phyloP scores from a whole-genome alignment of 768 basidiomycete genomes.

The Suillus sp. region DNA sequence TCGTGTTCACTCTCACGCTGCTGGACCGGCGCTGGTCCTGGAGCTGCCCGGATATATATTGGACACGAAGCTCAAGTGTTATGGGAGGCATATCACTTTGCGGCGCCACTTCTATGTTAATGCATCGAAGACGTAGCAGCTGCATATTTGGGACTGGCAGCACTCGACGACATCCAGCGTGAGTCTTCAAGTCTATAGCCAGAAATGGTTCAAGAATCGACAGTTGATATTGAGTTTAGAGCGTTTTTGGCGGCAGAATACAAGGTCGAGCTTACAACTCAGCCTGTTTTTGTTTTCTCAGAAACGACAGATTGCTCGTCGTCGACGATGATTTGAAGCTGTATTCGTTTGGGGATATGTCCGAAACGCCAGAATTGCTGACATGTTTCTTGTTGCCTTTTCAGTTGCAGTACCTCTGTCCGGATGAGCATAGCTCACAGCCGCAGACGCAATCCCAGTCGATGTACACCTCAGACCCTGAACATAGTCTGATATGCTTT shows the following conservation, averaged over 20 bases:
- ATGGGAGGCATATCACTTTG: background rate
- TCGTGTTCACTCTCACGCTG: background rate
- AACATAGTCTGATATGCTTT: background rate
- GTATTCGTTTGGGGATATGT: background rate
- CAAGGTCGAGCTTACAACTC: background rate
- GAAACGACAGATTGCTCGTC: background rate
- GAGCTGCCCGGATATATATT: background rate
- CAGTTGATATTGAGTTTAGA: background rate
- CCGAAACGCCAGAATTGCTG: background rate
- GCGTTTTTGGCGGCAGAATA: background rate
- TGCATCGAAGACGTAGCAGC: background rate
- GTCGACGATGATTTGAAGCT: background rate
- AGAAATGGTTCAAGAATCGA: background rate
- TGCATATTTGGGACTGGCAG: background rate
- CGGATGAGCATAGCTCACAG: background rate
- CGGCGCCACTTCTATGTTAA: background rate
- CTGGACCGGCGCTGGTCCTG: background rate
- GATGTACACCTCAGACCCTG: background rate
- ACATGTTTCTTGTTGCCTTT: background rate
- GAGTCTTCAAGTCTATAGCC: background rate
- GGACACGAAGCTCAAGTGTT: background rate
- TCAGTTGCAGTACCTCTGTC: background rate
- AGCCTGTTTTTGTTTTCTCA: background rate
- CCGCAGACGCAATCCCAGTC: background rate
- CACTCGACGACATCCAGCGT: background rate